phyloP scores from a whole-genome alignment of 2,329 filamentous ascomycete genomes.

The Verticillium alfalfae region DNA sequence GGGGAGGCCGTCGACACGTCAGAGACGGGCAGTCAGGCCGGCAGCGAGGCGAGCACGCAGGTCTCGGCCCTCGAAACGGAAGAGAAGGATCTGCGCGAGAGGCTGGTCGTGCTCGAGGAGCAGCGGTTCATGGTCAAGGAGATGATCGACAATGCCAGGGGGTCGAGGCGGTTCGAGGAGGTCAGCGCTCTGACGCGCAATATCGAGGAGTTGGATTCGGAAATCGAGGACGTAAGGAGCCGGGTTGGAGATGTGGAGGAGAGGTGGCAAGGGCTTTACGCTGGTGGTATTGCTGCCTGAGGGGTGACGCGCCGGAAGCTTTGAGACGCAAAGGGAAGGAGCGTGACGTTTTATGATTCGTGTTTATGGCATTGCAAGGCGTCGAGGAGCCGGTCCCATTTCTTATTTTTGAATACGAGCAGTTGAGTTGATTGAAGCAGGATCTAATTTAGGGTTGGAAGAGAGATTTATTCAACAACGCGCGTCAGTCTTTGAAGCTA shows the following conservation, averaged over 20 bases:
- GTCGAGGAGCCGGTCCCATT: constrained; percentile 15
- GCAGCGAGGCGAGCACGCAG: constrained; percentile 45
- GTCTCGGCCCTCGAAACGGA: constrained; percentile 66
- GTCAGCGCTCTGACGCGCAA: constrained; percentile 75
- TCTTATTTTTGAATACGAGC: neutral
- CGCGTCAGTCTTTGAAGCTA: no score
- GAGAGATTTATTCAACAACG: neutral
- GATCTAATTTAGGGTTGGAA: neutral
- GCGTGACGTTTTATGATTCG: neutral
- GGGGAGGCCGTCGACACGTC: constrained; percentile 34
- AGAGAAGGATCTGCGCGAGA: constrained; percentile 75
- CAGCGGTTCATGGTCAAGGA: constrained; percentile 84
- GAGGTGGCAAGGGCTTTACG: constrained; percentile 48
- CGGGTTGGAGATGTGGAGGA: constrained; percentile 62
- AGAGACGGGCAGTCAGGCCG: constrained; percentile 42
- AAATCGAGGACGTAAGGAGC: constrained; percentile 65
- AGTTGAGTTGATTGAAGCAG: neutral
- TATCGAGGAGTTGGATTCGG: constrained; percentile 72
- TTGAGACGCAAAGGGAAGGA: neutral
- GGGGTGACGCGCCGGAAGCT: neutral
- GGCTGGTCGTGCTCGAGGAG: constrained; percentile 80
- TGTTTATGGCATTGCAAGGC: constrained; percentile 25
- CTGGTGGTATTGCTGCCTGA: constrained; percentile 4
- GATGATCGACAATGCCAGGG: constrained; percentile 75
- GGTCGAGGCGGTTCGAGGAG: constrained; percentile 78